Evolutionary conservation across 2,329 filamentous ascomycete species (phyloP).

Genomic region (Aspergillus intermedius): DNA sequence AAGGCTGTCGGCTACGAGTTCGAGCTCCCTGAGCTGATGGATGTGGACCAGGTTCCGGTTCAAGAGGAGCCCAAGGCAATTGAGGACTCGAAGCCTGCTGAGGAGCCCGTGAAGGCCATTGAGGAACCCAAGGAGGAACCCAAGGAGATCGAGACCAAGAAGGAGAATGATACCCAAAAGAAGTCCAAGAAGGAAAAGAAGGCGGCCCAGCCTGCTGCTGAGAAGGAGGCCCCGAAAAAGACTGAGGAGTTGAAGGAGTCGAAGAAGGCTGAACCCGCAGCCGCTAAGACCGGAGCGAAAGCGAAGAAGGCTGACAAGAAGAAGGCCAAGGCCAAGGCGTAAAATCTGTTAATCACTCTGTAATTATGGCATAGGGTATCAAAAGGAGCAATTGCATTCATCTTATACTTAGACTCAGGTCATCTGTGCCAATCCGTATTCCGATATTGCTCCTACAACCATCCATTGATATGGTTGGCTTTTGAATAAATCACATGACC

Average conservation of each 20-base stretch:
- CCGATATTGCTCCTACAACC: neutral
- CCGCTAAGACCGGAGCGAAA: constrained; percentile 23
- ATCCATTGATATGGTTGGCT: neutral
- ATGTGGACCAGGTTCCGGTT: constrained; percentile 48
- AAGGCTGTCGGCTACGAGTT: constrained; percentile 80
- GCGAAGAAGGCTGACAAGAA: constrained; percentile 26
- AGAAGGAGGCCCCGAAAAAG: constrained; percentile 8
- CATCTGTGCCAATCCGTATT: no score
- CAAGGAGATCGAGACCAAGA: constrained; percentile 15
- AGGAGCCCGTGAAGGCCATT: constrained; percentile 20
- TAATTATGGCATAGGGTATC: constrained; percentile 2
- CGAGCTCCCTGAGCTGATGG: constrained; percentile 65
- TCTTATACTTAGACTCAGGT: neutral
- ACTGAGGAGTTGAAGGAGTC: constrained; percentile 2
- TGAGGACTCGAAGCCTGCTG: constrained; percentile 24
- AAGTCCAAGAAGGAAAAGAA: constrained; percentile 22
- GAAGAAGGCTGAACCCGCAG: constrained; percentile 7
- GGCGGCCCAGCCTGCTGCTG: constrained; percentile 6
- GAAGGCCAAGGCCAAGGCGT: constrained; percentile 26
- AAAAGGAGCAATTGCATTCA: neutral
- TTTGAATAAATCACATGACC: neutral
- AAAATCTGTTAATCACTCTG: constrained; percentile 1
- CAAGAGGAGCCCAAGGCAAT: constrained; percentile 30
- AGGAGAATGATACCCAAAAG: constrained; percentile 14
- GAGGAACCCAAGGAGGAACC: constrained; percentile 22